phyloP scores from a whole-genome alignment of 495 filamentous ascomycete genomes.

The Eremomyces bilateralis region DNA sequence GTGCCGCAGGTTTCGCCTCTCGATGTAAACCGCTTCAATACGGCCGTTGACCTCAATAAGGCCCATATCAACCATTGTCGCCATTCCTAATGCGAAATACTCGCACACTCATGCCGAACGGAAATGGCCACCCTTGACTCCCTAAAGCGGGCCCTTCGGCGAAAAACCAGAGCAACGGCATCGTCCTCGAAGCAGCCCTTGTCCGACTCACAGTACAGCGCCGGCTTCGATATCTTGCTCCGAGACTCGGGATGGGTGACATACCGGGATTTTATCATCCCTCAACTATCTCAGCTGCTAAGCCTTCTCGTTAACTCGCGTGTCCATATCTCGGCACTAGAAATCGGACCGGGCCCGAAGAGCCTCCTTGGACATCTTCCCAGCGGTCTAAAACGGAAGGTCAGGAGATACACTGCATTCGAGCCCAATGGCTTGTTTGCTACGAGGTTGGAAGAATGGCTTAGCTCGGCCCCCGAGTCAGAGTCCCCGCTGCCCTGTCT shows the following conservation, averaged over 20 bases:
- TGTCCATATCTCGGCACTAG: slow-evolving; percentile 29
- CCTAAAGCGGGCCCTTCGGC: slow-evolving; percentile 27
- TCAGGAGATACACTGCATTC: slow-evolving; percentile 31
- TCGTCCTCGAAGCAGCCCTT: slow-evolving; percentile 21
- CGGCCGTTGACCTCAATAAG: slow-evolving; percentile 6
- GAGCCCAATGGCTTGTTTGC: slow-evolving; percentile 34
- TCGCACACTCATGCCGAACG: slow-evolving; percentile 8
- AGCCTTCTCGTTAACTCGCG: slow-evolving; percentile 26
- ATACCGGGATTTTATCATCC: slow-evolving; percentile 36
- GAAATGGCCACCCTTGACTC: slow-evolving; percentile 31
- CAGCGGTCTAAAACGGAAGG: slow-evolving; percentile 20
- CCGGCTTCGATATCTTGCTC: slow-evolving; percentile 29
- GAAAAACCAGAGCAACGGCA: slow-evolving; percentile 17
- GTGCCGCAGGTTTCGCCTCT: not conserved
- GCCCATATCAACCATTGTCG: slow-evolving; percentile 11
- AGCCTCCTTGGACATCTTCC: slow-evolving; percentile 33
- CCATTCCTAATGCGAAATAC: slow-evolving; percentile 8
- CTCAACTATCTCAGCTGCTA: slow-evolving; percentile 30
- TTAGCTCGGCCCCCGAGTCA: slow-evolving; percentile 18
- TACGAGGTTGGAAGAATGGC: slow-evolving; percentile 25
- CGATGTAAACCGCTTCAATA: slow-evolving; percentile 1
- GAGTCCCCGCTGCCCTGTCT: slow-evolving; percentile 29
- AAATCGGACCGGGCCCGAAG: slow-evolving; percentile 38
- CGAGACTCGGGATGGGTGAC: slow-evolving; percentile 22
- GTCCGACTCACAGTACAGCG: slow-evolving; percentile 30